phyloP scores from a whole-genome alignment of 208 protist species.

The Trichomonas vaginalis region DNA sequence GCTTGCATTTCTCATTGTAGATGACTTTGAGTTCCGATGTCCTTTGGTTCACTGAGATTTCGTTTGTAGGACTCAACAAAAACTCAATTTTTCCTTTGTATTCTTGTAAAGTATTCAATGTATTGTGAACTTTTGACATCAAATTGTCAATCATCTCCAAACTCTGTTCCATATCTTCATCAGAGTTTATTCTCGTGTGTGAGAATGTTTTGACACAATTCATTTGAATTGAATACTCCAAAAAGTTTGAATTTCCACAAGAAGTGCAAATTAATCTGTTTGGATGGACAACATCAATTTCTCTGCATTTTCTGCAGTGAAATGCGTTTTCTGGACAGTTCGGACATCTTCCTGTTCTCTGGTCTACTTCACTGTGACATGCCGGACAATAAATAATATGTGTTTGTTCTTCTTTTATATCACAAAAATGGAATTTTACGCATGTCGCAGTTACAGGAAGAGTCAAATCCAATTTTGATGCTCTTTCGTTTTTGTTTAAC shows the following conservation, averaged over 20 bases:
- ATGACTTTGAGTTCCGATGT: not conserved
- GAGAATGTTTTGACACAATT: conserved; percentile 28
- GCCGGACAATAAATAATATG: not conserved
- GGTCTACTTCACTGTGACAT: not conserved
- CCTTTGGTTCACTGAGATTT: not conserved
- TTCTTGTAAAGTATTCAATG: not conserved
- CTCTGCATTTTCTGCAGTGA: conserved; percentile 63
- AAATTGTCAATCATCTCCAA: not conserved
- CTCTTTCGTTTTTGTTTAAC: not conserved
- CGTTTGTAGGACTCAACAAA: not conserved
- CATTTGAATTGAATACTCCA: conserved; percentile 48
- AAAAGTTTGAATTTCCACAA: conserved; percentile 60
- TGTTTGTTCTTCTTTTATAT: not conserved
- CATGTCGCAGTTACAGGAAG: not conserved
- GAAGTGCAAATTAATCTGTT: conserved; percentile 67
- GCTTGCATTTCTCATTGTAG: conserved; percentile 5
- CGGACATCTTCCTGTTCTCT: conserved; percentile 46
- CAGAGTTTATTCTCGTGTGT: not conserved
- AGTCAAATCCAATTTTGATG: not conserved
- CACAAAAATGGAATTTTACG: not conserved
- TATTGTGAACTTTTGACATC: not conserved
- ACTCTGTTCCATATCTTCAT: not conserved
- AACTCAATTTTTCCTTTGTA: not conserved
- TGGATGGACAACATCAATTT: conserved; percentile 71
- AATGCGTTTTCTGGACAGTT: conserved; percentile 65